phyloP scores from a whole-genome alignment of 139 green algal species.

The Limnomonas spitsbergensis region DNA sequence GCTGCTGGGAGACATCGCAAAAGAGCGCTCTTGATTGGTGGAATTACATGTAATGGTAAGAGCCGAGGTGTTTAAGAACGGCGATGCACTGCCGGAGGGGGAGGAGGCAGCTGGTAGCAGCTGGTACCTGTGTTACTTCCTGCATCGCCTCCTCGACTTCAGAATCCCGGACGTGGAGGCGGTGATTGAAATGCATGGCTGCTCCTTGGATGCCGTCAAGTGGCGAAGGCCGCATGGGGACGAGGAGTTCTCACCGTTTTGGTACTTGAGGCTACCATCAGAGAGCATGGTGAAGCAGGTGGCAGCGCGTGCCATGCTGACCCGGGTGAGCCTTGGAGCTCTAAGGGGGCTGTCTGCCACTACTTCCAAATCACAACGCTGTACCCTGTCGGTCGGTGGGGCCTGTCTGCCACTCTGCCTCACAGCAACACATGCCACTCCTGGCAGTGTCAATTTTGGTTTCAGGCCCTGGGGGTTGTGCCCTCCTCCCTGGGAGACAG shows the following conservation, averaged over 20 bases:
- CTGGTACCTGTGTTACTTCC: conserved; percentile 46
- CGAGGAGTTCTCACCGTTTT: conserved; percentile 27
- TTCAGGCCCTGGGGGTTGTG: too few species aligned
- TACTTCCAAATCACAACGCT: too few species aligned
- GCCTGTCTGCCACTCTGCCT: too few species aligned
- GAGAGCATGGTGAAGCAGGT: conserved; percentile 45
- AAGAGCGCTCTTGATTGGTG: too few species aligned
- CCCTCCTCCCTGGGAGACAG: too few species aligned
- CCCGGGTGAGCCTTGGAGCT: too few species aligned
- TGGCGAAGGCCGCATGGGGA: conserved; percentile 38
- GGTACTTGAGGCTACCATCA: conserved; percentile 51
- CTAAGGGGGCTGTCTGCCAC: too few species aligned
- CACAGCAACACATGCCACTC: too few species aligned
- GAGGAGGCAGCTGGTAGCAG: not conserved
- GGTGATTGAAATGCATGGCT: conserved; percentile 43
- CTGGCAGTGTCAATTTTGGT: too few species aligned
- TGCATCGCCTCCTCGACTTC: conserved; percentile 69
- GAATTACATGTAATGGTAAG: not conserved
- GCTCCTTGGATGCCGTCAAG: conserved; percentile 21
- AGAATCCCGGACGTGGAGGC: conserved; percentile 62
- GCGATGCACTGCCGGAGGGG: not conserved
- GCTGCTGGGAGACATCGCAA: too few species aligned
- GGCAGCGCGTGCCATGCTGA: conserved; percentile 15
- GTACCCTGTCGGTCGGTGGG: too few species aligned
- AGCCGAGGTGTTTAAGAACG: not conserved